Conservation (phyloP, 2,329 filamentous ascomycete genomes). For the Pseudocercospora macadamiae region DNA sequence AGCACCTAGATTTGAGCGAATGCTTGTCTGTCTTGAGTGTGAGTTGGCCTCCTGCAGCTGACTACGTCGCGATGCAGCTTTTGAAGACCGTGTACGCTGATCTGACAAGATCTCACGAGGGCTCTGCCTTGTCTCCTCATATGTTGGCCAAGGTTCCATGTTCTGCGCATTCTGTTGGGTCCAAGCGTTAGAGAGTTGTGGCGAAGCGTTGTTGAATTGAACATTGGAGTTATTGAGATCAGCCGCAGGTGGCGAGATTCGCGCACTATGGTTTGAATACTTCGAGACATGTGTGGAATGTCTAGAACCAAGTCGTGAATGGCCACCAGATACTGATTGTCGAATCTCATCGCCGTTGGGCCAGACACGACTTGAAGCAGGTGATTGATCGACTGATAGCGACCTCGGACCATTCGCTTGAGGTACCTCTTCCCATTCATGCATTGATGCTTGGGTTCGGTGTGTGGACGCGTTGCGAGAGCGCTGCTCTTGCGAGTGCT, state of each 20-base stretch:
- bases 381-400: too few species aligned
- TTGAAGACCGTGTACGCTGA: too few species aligned
- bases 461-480: too few species aligned
- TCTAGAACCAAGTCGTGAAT: neutral
- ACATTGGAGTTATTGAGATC: neutral
- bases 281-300: neutral
- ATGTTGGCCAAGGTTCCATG: neutral
- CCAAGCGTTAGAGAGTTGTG: neutral
- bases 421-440: neutral
- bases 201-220: neutral
- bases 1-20: neutral
- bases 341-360: neutral
- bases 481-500: too few species aligned
- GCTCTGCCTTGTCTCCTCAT: neutral
- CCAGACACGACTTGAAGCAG: neutral
- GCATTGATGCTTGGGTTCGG: neutral
- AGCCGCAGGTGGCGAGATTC: neutral
- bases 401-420: neutral
- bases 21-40: neutral
- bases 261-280: neutral
- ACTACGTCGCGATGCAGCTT: too few species aligned
- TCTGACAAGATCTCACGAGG: neutral
- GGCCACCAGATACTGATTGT: neutral
- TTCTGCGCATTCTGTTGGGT: neutral
- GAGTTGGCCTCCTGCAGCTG: too few species aligned